Evolutionary conservation across 345 rosid species (phyloP).

Genomic region (Aquilaria sinensis): DNA sequence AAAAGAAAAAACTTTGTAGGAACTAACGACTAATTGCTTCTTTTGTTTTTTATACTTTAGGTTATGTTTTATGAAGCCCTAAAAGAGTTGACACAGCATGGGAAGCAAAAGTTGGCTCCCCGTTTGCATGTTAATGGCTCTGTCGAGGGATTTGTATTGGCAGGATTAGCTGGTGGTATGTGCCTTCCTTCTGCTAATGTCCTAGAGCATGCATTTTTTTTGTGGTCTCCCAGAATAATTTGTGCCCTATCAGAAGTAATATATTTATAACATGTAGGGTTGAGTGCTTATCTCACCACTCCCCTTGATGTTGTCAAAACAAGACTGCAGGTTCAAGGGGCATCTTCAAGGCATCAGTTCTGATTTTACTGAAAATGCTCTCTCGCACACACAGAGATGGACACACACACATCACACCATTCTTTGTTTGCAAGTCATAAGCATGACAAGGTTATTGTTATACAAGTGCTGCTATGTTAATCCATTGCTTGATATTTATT

Average conservation of each 20-base stretch:
- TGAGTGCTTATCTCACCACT: conserved; percentile 82
- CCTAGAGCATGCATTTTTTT: not conserved
- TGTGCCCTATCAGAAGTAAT: conserved; percentile 1
- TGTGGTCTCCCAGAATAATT: not conserved
- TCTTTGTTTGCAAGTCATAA: no score
- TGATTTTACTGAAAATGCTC: not conserved
- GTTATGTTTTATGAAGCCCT: conserved; percentile 82
- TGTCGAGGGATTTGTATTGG: conserved; percentile 72
- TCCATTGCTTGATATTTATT: no score
- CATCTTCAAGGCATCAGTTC: conserved; percentile 50
- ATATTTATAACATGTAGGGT: conserved; percentile 38
- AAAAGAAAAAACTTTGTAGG: no score
- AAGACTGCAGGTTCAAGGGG: conserved; percentile 91
- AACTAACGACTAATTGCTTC: not conserved
- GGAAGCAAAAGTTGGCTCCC: conserved; percentile 45
- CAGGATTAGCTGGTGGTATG: conserved; percentile 97
- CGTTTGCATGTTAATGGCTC: conserved; percentile 43
- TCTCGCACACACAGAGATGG: no score
- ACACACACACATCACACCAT: no score
- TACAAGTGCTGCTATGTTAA: no score
- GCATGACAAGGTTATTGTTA: no score
- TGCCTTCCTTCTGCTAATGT: conserved; percentile 14
- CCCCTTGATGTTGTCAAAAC: conserved; percentile 92
- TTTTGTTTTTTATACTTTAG: conserved; percentile 30
- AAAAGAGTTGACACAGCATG: conserved; percentile 54